Evolutionary conservation across 805 yeast genomes (phyloP).

Genomic region (Komagataella pastoris): DNA sequence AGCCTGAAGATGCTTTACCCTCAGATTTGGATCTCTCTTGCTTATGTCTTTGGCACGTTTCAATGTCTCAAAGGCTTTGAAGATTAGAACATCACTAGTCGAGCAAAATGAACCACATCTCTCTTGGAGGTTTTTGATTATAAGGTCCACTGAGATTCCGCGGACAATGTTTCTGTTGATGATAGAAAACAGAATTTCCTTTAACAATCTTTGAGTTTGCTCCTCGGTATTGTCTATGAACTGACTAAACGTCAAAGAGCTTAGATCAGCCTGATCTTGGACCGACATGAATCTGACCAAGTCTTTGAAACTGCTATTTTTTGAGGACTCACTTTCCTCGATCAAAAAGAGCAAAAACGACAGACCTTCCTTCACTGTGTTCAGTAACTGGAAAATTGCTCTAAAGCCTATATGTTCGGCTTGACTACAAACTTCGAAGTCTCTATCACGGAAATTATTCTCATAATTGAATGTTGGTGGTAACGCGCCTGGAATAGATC

Average conservation of each 20-base stretch:
- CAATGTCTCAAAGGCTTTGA: constrained; percentile 86
- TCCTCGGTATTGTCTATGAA: constrained; percentile 60
- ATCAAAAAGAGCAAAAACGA: constrained; percentile 74
- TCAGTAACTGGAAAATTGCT: constrained; percentile 60
- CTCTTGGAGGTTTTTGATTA: constrained; percentile 79
- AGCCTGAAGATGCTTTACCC: constrained; percentile 50
- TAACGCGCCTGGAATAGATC: constrained; percentile 43
- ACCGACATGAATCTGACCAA: constrained; percentile 56
- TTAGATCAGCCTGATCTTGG: constrained; percentile 56
- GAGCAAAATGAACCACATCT: constrained; percentile 94
- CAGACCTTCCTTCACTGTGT: constrained; percentile 76
- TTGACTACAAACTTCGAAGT: constrained; percentile 55
- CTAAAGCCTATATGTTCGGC: constrained; percentile 87
- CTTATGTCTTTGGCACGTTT: constrained; percentile 76
- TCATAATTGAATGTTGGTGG: constrained; percentile 43
- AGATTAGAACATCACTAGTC: constrained; percentile 82
- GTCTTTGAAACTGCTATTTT: constrained; percentile 33
- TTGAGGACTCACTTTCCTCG: constrained; percentile 44
- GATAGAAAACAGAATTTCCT: constrained; percentile 79
- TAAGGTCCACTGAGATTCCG: constrained; percentile 88
- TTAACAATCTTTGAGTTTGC: constrained; percentile 47
- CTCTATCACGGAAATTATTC: constrained; percentile 19
- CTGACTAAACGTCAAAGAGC: constrained; percentile 57
- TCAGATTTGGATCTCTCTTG: constrained; percentile 53
- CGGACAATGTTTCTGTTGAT: constrained; percentile 79